Evolutionary conservation across 441 rosid species (phyloP).

Genomic region (Pelargonium myrrhifolium): DNA sequence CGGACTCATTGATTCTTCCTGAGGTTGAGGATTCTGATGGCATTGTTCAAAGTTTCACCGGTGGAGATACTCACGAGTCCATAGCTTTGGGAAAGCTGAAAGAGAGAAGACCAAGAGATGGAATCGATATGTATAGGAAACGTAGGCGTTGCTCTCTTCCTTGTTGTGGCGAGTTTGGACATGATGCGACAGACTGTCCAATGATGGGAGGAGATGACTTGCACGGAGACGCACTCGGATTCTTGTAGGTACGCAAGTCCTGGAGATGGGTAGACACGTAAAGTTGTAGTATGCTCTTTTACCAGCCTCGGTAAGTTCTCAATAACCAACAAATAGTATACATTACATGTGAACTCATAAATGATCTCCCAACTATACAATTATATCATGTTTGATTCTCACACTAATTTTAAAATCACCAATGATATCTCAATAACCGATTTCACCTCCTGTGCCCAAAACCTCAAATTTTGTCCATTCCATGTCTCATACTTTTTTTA

Average conservation of each 20-base stretch:
- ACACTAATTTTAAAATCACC: no score
- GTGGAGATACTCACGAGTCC: constrained; percentile 31
- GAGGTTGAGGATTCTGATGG: constrained; percentile 44
- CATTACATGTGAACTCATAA: no score
- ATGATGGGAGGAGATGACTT: constrained; percentile 36
- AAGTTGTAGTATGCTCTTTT: neutral
- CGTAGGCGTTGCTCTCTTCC: constrained; percentile 40
- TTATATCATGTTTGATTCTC: no score
- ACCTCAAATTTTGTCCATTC: no score
- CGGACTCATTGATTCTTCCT: constrained; percentile 43
- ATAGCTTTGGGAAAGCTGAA: constrained; percentile 37
- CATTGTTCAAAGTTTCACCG: constrained; percentile 31
- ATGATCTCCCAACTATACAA: no score
- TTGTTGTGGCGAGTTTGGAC: constrained; percentile 44
- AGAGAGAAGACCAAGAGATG: constrained; percentile 42
- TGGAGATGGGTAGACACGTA: neutral
- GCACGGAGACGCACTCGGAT: constrained; percentile 37
- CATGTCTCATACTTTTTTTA: no score
- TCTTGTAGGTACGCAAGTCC: constrained; percentile 22
- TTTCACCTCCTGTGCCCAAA: no score
- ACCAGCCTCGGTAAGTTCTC: neutral
- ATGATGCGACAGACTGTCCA: constrained; percentile 42
- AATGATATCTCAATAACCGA: no score
- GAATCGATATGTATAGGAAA: constrained; percentile 28
- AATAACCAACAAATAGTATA: neutral